These are phyloP conservation scores for Rhizoclosmatium globosum DNA, from an alignment of 192 early-diverging fungal species.

Conservation along the genomic window DNA sequence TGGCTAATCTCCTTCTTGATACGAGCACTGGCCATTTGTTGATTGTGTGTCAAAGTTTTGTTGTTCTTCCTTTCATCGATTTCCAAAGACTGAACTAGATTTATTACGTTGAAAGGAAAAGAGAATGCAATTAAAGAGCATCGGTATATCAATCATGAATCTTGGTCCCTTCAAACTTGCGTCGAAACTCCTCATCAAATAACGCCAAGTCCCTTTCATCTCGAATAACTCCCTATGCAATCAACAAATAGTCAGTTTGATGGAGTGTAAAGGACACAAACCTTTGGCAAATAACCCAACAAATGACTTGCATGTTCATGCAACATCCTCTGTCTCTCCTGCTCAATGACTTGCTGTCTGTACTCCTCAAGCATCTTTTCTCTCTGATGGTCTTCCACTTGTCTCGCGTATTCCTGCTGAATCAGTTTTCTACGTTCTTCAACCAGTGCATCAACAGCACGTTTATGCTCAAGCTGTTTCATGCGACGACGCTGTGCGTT, in stretches of 20 bases:
- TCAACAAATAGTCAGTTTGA: slow-evolving; percentile 4
- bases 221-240: slow-evolving; percentile 62
- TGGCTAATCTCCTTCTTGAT: slow-evolving; percentile 46
- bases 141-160: not conserved
- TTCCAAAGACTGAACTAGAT: not conserved
- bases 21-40: slow-evolving; percentile 39
- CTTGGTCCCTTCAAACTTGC: slow-evolving; percentile 49
- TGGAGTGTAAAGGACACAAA: slow-evolving; percentile 8
- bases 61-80: not conserved
- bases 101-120: too few species aligned
- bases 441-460: slow-evolving; percentile 64
- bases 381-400: slow-evolving; percentile 43
- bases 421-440: slow-evolving; percentile 54
- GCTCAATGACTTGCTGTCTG: slow-evolving; percentile 63
- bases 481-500: slow-evolving; percentile 59
- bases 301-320: slow-evolving; percentile 67
- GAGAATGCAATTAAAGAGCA: too few species aligned
- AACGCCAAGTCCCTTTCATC: slow-evolving; percentile 65
- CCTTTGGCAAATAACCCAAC: slow-evolving; percentile 66
- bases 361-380: slow-evolving; percentile 59
- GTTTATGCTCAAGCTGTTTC: slow-evolving; percentile 67
- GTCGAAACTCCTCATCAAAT: slow-evolving; percentile 66
- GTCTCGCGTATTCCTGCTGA: slow-evolving; percentile 44
- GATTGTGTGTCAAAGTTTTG: not conserved
- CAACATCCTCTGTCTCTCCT: slow-evolving; percentile 66